A percentile compares a stretch with the other conserved stretches of the same genome.
Conservation (phyloP, 129 eudicot species). For the Helichrysum umbraculigerum region DNA sequence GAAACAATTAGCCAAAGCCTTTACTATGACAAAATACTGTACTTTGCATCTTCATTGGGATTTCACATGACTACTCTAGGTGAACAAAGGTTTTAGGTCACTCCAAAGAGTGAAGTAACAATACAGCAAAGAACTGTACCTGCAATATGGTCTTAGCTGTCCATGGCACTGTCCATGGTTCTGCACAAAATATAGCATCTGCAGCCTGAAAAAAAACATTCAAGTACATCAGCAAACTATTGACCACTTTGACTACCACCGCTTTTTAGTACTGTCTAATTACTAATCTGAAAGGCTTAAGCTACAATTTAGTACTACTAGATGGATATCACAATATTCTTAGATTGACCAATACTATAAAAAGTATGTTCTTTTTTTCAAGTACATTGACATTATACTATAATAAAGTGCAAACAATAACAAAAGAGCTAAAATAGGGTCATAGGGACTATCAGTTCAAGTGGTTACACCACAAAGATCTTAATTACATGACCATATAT, state of each 20-base stretch:
- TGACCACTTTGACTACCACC: constrained; percentile 3
- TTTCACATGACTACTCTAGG: constrained; percentile 3
- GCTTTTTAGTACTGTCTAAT: neutral
- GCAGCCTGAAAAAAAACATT: constrained; percentile 41
- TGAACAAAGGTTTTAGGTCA: constrained; percentile 2
- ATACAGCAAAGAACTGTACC: constrained; percentile 29
- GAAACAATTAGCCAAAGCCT: neutral
- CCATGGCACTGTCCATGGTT: constrained; percentile 75
- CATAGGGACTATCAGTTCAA: neutral
- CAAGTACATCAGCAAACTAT: constrained; percentile 10
- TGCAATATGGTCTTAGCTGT: constrained; percentile 64
- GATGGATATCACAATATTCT: neutral
- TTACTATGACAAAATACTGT: constrained; percentile 4
- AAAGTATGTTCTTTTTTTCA: neutral
- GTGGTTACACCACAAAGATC: neutral
- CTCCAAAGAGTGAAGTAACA: neutral
- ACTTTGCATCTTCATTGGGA: constrained; percentile 12
- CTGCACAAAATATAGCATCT: constrained; percentile 41
- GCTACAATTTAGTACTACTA: neutral
- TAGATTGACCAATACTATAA: neutral
- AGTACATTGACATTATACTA: neutral
- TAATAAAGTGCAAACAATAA: neutral
- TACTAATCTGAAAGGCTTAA: neutral
- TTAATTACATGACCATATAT: neutral
- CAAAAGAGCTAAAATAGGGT: constrained; percentile 6